Conservation (phyloP, 2,329 filamentous ascomycete species). For the Cordyceps pruinosa region DNA sequence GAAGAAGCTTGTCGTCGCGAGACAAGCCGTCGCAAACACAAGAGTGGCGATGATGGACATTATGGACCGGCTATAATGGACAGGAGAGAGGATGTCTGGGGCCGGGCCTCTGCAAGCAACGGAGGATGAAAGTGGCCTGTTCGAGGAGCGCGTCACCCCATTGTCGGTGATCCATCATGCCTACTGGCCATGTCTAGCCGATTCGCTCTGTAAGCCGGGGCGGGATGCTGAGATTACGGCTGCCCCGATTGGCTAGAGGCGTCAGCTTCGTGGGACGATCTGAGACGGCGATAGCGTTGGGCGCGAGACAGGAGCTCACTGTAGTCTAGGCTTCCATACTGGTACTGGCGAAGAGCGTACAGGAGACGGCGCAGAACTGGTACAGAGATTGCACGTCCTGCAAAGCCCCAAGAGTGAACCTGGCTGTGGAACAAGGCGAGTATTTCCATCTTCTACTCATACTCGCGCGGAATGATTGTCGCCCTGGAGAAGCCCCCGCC, state of each 20-base stretch:
- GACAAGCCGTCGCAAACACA: constrained; percentile 23
- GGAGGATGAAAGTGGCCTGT: constrained; percentile 1
- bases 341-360: too few relatives aligned
- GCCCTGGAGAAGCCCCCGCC: too few relatives aligned
- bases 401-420: too few relatives aligned
- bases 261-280: background rate
- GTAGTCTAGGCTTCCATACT: too few relatives aligned
- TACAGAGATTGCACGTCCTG: too few relatives aligned
- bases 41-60: constrained; percentile 19
- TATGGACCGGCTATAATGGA: constrained; percentile 11
- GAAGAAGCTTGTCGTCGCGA: constrained; percentile 26
- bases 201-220: background rate
- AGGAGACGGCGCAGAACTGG: too few relatives aligned
- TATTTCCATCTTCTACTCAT: too few relatives aligned
- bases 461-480: too few relatives aligned
- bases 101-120: background rate
- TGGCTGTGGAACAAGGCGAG: too few relatives aligned
- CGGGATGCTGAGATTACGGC: constrained; percentile 6
- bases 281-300: background rate
- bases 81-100: background rate
- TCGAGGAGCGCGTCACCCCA: background rate
- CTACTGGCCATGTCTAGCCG: too few relatives aligned
- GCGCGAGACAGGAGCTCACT: too few relatives aligned
- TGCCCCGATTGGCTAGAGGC: background rate
- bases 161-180: background rate